Percentiles rank a stretch among this genome's conserved stretches.
These are phyloP conservation scores for Leptographium wingfieldii DNA, from an alignment of 2,329 filamentous ascomycete species.

Conservation along the genomic window DNA sequence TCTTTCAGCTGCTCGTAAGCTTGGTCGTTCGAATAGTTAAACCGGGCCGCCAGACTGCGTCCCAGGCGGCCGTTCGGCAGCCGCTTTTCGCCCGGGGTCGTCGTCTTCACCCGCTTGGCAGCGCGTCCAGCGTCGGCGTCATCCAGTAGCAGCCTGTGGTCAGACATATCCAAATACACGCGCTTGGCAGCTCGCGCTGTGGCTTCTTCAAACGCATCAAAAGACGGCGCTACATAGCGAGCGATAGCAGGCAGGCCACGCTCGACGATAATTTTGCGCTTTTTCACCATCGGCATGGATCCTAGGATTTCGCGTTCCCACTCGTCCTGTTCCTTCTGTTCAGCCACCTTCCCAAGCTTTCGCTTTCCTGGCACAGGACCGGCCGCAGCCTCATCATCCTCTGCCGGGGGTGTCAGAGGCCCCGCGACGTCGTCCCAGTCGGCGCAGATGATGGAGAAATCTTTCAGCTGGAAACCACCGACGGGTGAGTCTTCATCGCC, in stretches of 20 bases:
- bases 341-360: slow-evolving; percentile 26
- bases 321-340: slow-evolving; percentile 40
- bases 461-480: slow-evolving; percentile 63
- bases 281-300: slow-evolving; percentile 39
- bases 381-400: slow-evolving; percentile 12
- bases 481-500: slow-evolving; percentile 49
- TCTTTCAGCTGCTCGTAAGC: slow-evolving; percentile 93
- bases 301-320: slow-evolving; percentile 48
- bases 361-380: slow-evolving; percentile 6
- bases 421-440: slow-evolving; percentile 65
- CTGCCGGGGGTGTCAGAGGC: slow-evolving; percentile 21
- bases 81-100: slow-evolving; percentile 38
- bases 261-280: slow-evolving; percentile 44
- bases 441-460: slow-evolving; percentile 74
- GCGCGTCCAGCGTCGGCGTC: slow-evolving; percentile 53
- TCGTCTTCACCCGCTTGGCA: slow-evolving; percentile 44
- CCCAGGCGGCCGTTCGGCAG: slow-evolving; percentile 57
- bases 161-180: slow-evolving; percentile 75
- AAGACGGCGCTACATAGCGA: slow-evolving; percentile 51
- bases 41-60: slow-evolving; percentile 64
- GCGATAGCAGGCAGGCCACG: slow-evolving; percentile 43
- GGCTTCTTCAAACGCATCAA: slow-evolving; percentile 68
- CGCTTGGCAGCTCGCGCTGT: slow-evolving; percentile 64
- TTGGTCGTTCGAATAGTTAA: slow-evolving; percentile 93
- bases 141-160: slow-evolving; percentile 76